Percentiles rank a stretch among this genome's conserved stretches.
Conservation (phyloP, 768 basidiomycete genomes). For the Boletus edulis region DNA sequence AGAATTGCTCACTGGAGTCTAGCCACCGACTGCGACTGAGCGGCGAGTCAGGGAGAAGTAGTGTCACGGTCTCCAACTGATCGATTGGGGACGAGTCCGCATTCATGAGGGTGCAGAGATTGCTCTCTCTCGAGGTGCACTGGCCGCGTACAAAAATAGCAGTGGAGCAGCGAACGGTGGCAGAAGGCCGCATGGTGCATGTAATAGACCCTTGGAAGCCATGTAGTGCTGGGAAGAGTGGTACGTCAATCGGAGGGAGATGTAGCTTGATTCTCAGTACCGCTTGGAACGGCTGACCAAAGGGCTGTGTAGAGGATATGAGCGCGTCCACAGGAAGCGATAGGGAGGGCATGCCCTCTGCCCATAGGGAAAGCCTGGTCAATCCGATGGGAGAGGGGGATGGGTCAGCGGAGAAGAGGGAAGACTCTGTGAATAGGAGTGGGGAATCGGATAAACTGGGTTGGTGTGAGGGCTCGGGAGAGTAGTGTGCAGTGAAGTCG, state of each 20-base stretch:
- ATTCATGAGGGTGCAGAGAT: slow-evolving; percentile 31
- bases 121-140: slow-evolving; percentile 53
- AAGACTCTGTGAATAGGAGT: slow-evolving; percentile 25
- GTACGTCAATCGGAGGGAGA: slow-evolving; percentile 53
- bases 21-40: slow-evolving; percentile 70
- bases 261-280: slow-evolving; percentile 57
- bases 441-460: slow-evolving; percentile 29
- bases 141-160: slow-evolving; percentile 51
- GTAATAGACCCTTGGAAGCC: slow-evolving; percentile 61
- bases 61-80: slow-evolving; percentile 46
- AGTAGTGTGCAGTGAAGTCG: slow-evolving; percentile 19
- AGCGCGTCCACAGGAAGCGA: slow-evolving; percentile 58
- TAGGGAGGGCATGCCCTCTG: slow-evolving; percentile 68
- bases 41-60: slow-evolving; percentile 63
- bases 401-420: slow-evolving; percentile 29
- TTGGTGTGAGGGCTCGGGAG: slow-evolving; percentile 23
- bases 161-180: slow-evolving; percentile 62
- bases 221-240: slow-evolving; percentile 53
- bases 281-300: slow-evolving; percentile 39
- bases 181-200: slow-evolving; percentile 51
- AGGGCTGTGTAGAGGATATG: slow-evolving; percentile 38
- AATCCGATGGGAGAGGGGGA: slow-evolving; percentile 36
- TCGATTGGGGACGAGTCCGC: slow-evolving; percentile 50
- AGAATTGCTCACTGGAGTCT: slow-evolving; percentile 52
- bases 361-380: slow-evolving; percentile 48